Conservation (phyloP, 225 moss, liverwort and hornwort species). For the Physcomitrellopsis africana region DNA sequence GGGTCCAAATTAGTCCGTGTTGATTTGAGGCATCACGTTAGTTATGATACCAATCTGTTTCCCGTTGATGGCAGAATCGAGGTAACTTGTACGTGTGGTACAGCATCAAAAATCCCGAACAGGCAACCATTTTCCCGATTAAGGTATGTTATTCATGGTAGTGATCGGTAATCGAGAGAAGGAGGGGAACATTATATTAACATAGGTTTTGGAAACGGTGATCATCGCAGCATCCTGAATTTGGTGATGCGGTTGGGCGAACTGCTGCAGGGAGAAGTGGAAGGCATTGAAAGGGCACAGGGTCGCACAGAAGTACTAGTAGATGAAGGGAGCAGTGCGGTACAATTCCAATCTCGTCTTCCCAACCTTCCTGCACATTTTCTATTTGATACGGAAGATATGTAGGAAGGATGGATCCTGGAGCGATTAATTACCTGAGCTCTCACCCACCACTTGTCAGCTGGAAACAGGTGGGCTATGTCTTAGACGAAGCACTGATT, state of each 20-base stretch:
- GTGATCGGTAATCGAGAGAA: neutral
- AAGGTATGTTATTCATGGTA: constrained; percentile 52
- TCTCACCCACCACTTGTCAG: constrained; percentile 18
- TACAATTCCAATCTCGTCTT: constrained; percentile 22
- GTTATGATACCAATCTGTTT: neutral
- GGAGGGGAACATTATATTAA: neutral
- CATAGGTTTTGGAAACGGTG: neutral
- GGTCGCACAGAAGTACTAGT: constrained; percentile 88
- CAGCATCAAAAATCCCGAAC: constrained; percentile 83
- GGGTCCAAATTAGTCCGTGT: neutral
- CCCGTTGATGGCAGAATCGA: constrained; percentile 57
- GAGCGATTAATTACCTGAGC: too few species aligned
- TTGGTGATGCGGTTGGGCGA: constrained; percentile 9
- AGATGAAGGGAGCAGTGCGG: constrained; percentile 74
- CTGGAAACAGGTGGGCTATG: constrained; percentile 77
- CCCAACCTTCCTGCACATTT: neutral
- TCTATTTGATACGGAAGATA: neutral
- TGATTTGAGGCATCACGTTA: neutral
- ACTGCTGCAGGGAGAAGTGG: constrained; percentile 81
- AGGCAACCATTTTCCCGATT: constrained; percentile 80
- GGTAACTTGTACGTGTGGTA: constrained; percentile 90
- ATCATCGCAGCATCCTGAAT: neutral
- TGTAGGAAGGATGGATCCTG: neutral
- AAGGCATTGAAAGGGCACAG: constrained; percentile 83
- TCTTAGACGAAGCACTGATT: constrained; percentile 87